Evolutionary conservation across 2,329 filamentous ascomycete genomes (phyloP).

Genomic region (Trichoderma sp.): DNA sequence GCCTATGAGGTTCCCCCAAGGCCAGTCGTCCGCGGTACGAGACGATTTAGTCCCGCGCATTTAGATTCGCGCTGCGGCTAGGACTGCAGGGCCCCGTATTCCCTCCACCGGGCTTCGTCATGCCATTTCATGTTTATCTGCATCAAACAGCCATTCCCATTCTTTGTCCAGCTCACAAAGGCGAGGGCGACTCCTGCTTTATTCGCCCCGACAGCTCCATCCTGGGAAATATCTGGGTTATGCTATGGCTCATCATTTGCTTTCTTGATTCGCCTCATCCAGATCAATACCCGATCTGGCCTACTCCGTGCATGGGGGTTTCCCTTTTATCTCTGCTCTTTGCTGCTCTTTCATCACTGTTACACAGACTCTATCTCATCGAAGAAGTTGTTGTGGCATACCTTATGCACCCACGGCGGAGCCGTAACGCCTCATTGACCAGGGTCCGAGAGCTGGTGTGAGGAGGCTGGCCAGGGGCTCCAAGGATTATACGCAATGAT

Average conservation of each 20-base stretch:
- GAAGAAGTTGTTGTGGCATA: neutral
- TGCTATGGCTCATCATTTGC: neutral
- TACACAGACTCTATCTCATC: neutral
- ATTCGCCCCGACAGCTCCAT: neutral
- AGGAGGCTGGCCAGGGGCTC: slow-evolving; percentile 14
- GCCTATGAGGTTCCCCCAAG: neutral
- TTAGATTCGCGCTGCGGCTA: slow-evolving; percentile 15
- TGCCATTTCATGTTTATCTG: neutral
- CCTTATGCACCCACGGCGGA: slow-evolving; percentile 3
- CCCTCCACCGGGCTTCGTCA: slow-evolving; percentile 2
- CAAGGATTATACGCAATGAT: slow-evolving; percentile 13
- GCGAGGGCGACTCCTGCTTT: neutral
- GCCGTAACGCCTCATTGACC: slow-evolving; percentile 12
- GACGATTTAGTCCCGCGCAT: slow-evolving; percentile 5
- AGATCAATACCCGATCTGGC: neutral
- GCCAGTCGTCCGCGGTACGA: slow-evolving; percentile 11
- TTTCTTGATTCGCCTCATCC: neutral
- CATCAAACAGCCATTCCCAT: neutral
- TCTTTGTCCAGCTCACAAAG: neutral
- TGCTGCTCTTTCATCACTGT: slow-evolving; percentile 10
- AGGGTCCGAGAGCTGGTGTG: slow-evolving; percentile 6
- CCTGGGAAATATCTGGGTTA: neutral
- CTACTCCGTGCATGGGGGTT: neutral
- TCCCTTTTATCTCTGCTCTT: neutral
- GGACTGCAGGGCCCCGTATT: slow-evolving; percentile 17